phyloP scores from a whole-genome alignment of 148 eudicot genomes.

The Rhododendron simsii region DNA sequence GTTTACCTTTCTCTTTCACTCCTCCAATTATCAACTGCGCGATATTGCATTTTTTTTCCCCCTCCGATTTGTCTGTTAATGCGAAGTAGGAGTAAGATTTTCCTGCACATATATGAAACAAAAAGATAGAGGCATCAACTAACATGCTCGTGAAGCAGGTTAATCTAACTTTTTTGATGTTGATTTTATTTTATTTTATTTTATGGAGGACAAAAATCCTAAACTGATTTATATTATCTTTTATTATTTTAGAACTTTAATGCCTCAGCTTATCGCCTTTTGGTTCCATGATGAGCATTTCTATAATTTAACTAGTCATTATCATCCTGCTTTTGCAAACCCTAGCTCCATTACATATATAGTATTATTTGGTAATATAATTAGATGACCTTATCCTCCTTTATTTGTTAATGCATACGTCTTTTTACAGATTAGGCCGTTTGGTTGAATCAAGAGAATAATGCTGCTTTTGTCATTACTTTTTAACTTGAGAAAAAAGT shows the following conservation, averaged over 20 bases:
- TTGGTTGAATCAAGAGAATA: slow-evolving; percentile 3
- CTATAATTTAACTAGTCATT: neutral
- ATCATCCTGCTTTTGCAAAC: slow-evolving; percentile 8
- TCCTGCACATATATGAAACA: neutral
- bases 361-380: neutral
- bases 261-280: slow-evolving; percentile 7
- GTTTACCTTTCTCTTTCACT: no score
- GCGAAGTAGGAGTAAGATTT: neutral
- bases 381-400: neutral
- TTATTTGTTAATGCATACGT: neutral
- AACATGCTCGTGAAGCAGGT: neutral
- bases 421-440: slow-evolving; percentile 3
- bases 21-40: no score
- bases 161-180: neutral
- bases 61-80: no score
- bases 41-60: no score
- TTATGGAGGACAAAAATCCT: neutral
- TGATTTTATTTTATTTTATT: neutral
- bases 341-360: neutral
- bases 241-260: neutral
- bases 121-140: neutral
- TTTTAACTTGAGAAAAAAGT: neutral
- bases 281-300: slow-evolving; percentile 21
- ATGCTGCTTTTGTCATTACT: neutral
- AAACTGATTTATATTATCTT: neutral